Base-by-base conservation (phyloP, 2,329 filamentous ascomycete species). In the Coniella vitis region DNA sequence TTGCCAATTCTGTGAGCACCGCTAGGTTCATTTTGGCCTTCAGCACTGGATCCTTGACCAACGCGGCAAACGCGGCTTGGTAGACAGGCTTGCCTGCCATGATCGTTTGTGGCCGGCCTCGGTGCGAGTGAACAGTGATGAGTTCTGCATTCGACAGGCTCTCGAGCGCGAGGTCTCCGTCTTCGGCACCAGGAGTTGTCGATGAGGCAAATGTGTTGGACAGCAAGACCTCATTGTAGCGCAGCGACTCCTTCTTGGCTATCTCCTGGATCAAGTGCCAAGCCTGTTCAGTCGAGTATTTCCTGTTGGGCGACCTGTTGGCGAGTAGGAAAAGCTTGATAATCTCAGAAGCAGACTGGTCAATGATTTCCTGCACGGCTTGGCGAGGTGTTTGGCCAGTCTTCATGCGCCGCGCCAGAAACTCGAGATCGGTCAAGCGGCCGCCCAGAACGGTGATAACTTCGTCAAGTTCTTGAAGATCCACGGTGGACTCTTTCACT, bases 401-500 rank as follows among this genome's bases (percentile, higher is more conserved):
- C 67, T 89, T 88, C 58, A 98, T 86, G 16, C 93, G 79, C 32
- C 91, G 82, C n/a, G 90, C 86, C 38, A 98, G 80, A 61, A 93
- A 94, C 62, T 97, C 91, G 17, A 98, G 82, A 61, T 98, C 93
- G 0, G 90, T 95, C n/a, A 98, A 76, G 3, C 93, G 87, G 2
- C 93, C 93, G 19, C 93, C 93, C 1, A 98, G 76, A 0, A 83
- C 78, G 22, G 83, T 78, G 55, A 97, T 94, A 57, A 87, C 90
- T 22, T 76, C 76, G 59, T 96, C 90, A 2, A 98, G 76, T 54
- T 90, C 87, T 1, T 67, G 64, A 7, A 93, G 71, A 54, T 90
- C 64, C 3, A 64, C 62, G 2, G 63, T 41, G 29, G 45, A 55
- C 76, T 39, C 67, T 63, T 68, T 63, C 14, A 71, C 66, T 16